A percentile compares a stretch with the other conserved stretches of the same genome.
phyloP scores from a whole-genome alignment of 176 grass and related monocot species.

The Juncus inflexus region DNA sequence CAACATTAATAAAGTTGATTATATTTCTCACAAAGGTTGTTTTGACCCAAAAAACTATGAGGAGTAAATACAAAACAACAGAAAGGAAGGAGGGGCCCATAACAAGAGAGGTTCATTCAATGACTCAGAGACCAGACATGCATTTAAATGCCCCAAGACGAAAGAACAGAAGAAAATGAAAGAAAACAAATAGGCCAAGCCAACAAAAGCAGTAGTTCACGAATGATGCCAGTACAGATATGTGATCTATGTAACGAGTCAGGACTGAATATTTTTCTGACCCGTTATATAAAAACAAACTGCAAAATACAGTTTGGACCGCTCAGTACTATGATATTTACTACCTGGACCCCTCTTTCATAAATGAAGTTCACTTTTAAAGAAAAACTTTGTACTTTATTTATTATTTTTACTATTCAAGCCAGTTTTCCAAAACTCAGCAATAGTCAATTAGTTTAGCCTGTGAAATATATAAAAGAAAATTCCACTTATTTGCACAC shows the following conservation, averaged over 20 bases:
- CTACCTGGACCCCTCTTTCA: background rate
- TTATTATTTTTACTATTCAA: constrained; percentile 13
- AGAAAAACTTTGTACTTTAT: constrained; percentile 20
- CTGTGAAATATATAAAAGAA: no score
- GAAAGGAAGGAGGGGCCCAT: constrained; percentile 5
- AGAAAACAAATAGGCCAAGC: constrained; percentile 17
- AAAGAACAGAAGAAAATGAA: constrained; percentile 12
- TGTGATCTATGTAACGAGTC: no score
- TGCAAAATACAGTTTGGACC: no score
- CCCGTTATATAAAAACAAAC: no score
- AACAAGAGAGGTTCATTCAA: constrained; percentile 15
- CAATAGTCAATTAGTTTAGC: no score
- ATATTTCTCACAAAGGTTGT: constrained; percentile 20
- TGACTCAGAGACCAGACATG: constrained; percentile 30
- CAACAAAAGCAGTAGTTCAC: constrained; percentile 5
- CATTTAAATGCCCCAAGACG: constrained; percentile 12
- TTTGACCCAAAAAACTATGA: constrained; percentile 17
- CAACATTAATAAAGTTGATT: background rate
- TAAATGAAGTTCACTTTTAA: constrained; percentile 26
- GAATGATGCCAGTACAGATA: background rate
- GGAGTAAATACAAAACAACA: constrained; percentile 22
- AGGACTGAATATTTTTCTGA: no score
- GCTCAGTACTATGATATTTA: constrained; percentile 36
- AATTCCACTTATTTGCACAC: no score
- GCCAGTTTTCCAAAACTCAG: no score